Conservation (phyloP, 2,329 filamentous ascomycete species). For the Cordyceps javanica region DNA sequence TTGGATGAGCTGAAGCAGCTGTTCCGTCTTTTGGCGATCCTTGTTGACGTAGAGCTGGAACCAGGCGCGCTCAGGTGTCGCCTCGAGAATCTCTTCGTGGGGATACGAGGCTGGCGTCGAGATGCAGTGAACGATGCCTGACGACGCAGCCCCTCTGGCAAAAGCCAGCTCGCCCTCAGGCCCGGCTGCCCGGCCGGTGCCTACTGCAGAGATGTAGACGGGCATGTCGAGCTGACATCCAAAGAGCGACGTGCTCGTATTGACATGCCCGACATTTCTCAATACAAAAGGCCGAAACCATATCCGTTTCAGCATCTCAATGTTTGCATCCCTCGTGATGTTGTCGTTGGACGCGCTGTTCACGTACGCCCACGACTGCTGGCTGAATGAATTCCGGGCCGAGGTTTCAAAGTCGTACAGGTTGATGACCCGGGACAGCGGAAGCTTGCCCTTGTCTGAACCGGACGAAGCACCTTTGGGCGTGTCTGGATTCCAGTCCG, state of each 20-base stretch:
- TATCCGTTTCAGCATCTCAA: conserved; percentile 15
- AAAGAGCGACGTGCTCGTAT: conserved; percentile 16
- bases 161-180: conserved; percentile 19
- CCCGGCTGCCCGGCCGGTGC: conserved; percentile 14
- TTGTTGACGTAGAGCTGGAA: conserved; percentile 17
- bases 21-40: conserved; percentile 7
- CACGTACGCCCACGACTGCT: conserved; percentile 22
- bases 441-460: conserved; percentile 3
- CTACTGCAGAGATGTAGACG: conserved; percentile 20
- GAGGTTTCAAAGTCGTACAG: conserved; percentile 21
- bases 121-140: conserved; percentile 11
- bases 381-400: conserved; percentile 11
- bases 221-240: conserved; percentile 19
- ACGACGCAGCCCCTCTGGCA: conserved; percentile 13
- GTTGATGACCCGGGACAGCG: conserved; percentile 20
- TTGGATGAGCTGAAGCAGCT: not conserved
- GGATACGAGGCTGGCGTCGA: conserved; percentile 12
- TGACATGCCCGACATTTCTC: conserved; percentile 17
- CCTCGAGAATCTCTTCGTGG: conserved; percentile 7
- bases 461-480: not conserved
- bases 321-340: conserved; percentile 20
- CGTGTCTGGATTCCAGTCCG: not conserved
- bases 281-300: conserved; percentile 22
- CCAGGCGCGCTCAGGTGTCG: conserved; percentile 9
- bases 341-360: conserved; percentile 21